phyloP scores from a whole-genome alignment of 495 filamentous ascomycete species.

The Chaetomium tenue region DNA sequence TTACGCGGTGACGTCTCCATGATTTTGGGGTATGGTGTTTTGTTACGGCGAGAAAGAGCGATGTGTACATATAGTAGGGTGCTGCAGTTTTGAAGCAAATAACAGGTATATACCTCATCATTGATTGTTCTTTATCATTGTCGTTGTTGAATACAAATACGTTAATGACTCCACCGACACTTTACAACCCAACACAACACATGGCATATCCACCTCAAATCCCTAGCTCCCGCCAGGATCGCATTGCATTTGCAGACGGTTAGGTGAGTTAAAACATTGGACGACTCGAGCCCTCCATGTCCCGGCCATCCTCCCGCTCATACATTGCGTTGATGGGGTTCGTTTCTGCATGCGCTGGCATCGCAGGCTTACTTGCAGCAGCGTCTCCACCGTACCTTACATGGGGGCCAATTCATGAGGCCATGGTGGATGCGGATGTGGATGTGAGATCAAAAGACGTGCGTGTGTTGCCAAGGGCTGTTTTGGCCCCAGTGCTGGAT shows the following conservation, averaged over 20 bases:
- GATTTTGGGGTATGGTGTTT: not conserved
- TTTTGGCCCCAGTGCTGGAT: too few species aligned
- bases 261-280: not conserved
- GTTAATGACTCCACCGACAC: not conserved
- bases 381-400: not conserved
- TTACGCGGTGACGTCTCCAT: constrained; percentile 6
- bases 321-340: constrained; percentile 9
- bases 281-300: not conserved
- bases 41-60: not conserved
- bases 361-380: not conserved
- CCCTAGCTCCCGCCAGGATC: not conserved
- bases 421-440: too few species aligned
- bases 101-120: constrained; percentile 7
- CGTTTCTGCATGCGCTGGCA: not conserved
- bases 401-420: too few species aligned
- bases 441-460: too few species aligned
- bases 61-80: constrained; percentile 2
- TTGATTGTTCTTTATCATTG: not conserved
- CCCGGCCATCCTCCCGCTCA: constrained; percentile 3
- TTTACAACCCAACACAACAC: not conserved
- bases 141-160: not conserved
- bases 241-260: not conserved
- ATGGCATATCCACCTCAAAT: not conserved
- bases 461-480: too few species aligned
- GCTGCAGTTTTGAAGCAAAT: not conserved